A percentile compares a stretch with the other conserved stretches of the same genome.
Conservation (phyloP, 2,329 filamentous ascomycete genomes). For the Exserohilum turcica region DNA sequence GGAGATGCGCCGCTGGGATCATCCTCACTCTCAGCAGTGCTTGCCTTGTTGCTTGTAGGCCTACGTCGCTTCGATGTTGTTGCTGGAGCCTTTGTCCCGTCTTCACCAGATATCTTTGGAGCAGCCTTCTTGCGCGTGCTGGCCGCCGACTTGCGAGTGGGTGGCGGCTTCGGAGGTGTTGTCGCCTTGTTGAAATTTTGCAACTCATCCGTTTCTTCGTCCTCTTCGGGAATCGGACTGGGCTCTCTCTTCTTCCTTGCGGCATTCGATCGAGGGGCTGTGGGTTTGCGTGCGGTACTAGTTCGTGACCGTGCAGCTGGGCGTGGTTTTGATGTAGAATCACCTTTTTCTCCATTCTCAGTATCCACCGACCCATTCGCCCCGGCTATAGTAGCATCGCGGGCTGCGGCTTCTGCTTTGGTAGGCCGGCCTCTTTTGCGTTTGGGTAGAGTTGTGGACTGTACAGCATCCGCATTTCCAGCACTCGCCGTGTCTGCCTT, state of each 20-base stretch:
- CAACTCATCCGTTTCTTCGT: constrained; percentile 10
- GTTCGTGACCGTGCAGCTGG: constrained; percentile 15
- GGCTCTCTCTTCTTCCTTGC: constrained; percentile 18
- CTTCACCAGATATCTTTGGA: constrained; percentile 4
- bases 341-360: constrained; percentile 8
- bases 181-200: constrained; percentile 2
- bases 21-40: constrained; percentile 30
- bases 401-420: constrained; percentile 24
- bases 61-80: constrained; percentile 28
- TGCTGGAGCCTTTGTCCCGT: constrained; percentile 13
- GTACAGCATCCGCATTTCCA: constrained; percentile 15
- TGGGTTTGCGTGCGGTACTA: constrained; percentile 21
- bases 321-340: constrained; percentile 25
- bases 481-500: constrained; percentile 13
- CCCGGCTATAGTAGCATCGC: constrained; percentile 14
- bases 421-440: constrained; percentile 20
- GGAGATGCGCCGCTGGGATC: constrained; percentile 21
- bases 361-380: constrained; percentile 19
- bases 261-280: constrained; percentile 12
- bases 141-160: constrained; percentile 13
- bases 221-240: constrained; percentile 11
- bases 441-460: constrained; percentile 25
- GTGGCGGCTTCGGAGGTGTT: constrained; percentile 14
- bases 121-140: constrained; percentile 12
- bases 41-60: constrained; percentile 6